These are phyloP conservation scores for Leptographium radiaticola DNA, from an alignment of 2,329 filamentous ascomycete species.

Conservation along the genomic window DNA sequence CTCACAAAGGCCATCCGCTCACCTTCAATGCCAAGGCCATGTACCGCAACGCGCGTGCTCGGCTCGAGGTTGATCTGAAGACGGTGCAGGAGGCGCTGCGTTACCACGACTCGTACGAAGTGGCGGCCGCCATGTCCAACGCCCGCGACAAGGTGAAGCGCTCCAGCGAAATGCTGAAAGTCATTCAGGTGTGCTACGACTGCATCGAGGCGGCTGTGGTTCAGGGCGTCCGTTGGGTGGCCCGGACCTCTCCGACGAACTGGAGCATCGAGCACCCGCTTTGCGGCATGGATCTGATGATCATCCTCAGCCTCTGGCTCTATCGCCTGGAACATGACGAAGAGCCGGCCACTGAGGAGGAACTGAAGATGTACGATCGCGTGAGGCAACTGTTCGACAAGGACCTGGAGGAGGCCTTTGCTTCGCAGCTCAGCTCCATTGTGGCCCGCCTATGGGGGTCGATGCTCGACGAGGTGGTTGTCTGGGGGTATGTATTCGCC, in stretches of 20 bases:
- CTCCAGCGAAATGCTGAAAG: constrained; percentile 94
- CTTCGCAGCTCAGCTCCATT: constrained; percentile 80
- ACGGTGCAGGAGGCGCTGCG: constrained; percentile 89
- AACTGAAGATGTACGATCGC: constrained; percentile 84
- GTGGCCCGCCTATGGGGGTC: constrained; percentile 93
- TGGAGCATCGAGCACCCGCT: constrained; percentile 98
- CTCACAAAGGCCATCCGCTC: constrained; percentile 88
- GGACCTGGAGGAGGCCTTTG: constrained; percentile 71
- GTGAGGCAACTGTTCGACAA: constrained; percentile 82
- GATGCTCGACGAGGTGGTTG: constrained; percentile 96
- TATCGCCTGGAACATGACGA: constrained; percentile 99
- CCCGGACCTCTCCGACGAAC: constrained; percentile 93
- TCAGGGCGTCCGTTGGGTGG: constrained; percentile 94
- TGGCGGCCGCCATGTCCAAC: constrained; percentile 90
- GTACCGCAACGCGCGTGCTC: constrained; percentile 84
- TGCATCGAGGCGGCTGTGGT: constrained; percentile 92
- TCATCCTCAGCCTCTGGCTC: constrained; percentile 94
- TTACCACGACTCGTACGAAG: constrained; percentile 94
- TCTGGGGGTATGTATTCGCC: constrained; percentile 76
- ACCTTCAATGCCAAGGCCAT: constrained; percentile 98
- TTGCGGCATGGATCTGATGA: constrained; percentile 92
- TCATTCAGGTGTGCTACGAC: constrained; percentile 94
- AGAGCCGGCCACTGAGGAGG: constrained; percentile 73
- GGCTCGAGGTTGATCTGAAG: constrained; percentile 91
- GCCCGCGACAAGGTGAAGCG: constrained; percentile 90